These are phyloP conservation scores for Lachnellula cervina DNA, from an alignment of 2,329 filamentous ascomycete species.

Conservation along the genomic window DNA sequence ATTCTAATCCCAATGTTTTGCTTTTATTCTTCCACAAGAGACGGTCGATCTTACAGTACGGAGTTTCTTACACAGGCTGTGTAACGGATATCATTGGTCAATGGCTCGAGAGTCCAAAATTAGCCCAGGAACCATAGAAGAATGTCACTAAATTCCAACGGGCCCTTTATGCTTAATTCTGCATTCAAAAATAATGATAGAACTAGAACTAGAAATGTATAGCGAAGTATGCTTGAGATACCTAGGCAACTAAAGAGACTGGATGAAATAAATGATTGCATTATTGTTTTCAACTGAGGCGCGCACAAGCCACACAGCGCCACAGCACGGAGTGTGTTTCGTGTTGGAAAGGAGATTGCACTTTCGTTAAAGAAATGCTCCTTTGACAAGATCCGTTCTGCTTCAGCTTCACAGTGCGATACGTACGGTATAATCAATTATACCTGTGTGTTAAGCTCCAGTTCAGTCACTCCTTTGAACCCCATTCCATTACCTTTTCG, in stretches of 20 bases:
- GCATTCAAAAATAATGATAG: not conserved
- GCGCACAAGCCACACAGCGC: too few relatives aligned
- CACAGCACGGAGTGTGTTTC: too few relatives aligned
- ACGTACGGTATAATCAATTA: not conserved
- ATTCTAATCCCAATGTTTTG: not conserved
- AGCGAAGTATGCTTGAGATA: not conserved
- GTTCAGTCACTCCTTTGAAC: not conserved
- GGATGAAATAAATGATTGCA: too few relatives aligned
- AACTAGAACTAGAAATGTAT: not conserved
- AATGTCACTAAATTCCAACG: not conserved
- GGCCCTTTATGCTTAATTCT: not conserved
- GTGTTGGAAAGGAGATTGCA: not conserved
- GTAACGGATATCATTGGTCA: conserved; percentile 16
- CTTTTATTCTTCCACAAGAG: not conserved
- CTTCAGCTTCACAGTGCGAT: not conserved
- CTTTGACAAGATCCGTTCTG: not conserved
- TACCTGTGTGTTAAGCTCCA: too few relatives aligned
- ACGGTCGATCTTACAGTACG: conserved; percentile 6
- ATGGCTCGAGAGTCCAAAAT: not conserved
- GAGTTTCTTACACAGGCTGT: conserved; percentile 4
- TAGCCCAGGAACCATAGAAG: not conserved
- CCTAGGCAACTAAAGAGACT: not conserved
- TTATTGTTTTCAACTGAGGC: too few relatives aligned
- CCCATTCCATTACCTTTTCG: not conserved
- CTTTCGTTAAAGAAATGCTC: too few relatives aligned